Percentiles rank a stretch among this genome's conserved stretches.
These are phyloP conservation scores for Pseudogymnoascus sp. DNA, from an alignment of 2,329 filamentous ascomycete genomes.

Conservation along the genomic window DNA sequence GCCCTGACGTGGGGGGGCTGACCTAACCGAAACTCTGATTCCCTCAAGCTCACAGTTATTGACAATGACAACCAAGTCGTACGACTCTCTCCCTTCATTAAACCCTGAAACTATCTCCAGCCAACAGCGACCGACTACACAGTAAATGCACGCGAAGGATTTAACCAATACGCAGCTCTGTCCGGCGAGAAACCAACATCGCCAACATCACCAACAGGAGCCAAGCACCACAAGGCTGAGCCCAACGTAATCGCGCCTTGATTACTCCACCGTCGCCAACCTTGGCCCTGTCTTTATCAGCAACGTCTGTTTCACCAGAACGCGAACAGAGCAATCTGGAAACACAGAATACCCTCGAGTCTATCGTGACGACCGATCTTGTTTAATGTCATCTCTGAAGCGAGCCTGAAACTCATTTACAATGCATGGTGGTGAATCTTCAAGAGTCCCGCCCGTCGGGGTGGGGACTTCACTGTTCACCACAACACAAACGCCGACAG, in stretches of 20 bases:
- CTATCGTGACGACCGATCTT: background rate
- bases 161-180: background rate
- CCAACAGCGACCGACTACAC: background rate
- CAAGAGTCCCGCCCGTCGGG: background rate
- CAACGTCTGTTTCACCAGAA: background rate
- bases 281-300: background rate
- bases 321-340: background rate
- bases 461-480: background rate
- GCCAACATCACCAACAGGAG: slow-evolving; percentile 3
- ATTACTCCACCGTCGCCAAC: slow-evolving; percentile 4
- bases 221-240: slow-evolving; percentile 6
- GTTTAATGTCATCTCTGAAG: slow-evolving; percentile 6
- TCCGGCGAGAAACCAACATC: slow-evolving; percentile 1
- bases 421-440: background rate
- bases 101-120: background rate
- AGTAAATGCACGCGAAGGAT: background rate
- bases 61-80: background rate
- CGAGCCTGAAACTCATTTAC: background rate
- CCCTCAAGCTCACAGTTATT: background rate
- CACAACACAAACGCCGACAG: slow-evolving; percentile 11
- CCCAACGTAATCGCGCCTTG: slow-evolving; percentile 9
- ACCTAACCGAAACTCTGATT: slow-evolving; percentile 7
- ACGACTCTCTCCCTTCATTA: background rate
- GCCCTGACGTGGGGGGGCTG: slow-evolving; percentile 2
- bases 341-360: slow-evolving; percentile 1